phyloP scores from a whole-genome alignment of 1,139 yeast species.

The Candida sanyaensis region DNA sequence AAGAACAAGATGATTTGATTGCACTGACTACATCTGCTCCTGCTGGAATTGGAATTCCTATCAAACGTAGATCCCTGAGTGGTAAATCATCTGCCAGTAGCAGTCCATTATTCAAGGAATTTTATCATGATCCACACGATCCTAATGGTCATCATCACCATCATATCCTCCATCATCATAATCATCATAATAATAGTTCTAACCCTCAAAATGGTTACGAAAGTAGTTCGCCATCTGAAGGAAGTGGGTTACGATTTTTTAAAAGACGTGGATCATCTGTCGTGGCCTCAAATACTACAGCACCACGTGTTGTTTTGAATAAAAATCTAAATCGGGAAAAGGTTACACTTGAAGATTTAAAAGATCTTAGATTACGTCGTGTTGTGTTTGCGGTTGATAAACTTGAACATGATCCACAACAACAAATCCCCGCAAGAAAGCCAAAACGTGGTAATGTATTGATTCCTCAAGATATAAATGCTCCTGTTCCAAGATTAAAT shows the following conservation, averaged over 20 bases:
- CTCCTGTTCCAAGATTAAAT: slow-evolving; percentile 63
- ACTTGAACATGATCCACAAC: slow-evolving; percentile 82
- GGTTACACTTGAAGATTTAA: slow-evolving; percentile 40
- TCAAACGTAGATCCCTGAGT: slow-evolving; percentile 14
- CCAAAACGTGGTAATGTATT: slow-evolving; percentile 81
- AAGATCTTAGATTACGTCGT: slow-evolving; percentile 48
- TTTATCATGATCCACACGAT: slow-evolving; percentile 11
- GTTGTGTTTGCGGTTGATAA: slow-evolving; percentile 78
- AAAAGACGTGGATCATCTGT: slow-evolving; percentile 16
- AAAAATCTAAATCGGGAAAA: slow-evolving; percentile 43
- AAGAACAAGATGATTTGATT: slow-evolving; percentile 24
- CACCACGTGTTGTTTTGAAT: slow-evolving; percentile 43
- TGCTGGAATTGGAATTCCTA: slow-evolving; percentile 19
- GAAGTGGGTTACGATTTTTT: slow-evolving; percentile 10
- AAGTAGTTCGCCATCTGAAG: slow-evolving; percentile 6
- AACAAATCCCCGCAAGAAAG: slow-evolving; percentile 86
- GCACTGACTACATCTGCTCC: slow-evolving; percentile 23
- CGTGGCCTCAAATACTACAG: slow-evolving; percentile 4
- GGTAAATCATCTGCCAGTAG: slow-evolving; percentile 7
- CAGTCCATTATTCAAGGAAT: slow-evolving; percentile 14
- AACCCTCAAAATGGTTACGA: too few species aligned
- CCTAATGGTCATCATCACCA: slow-evolving; percentile 5
- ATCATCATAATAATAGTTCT: too few species aligned
- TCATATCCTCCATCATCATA: neutral
- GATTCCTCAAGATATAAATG: slow-evolving; percentile 68